These are phyloP conservation scores for Prunus padus DNA, from an alignment of 306 rosid species.

Conservation along the genomic window DNA sequence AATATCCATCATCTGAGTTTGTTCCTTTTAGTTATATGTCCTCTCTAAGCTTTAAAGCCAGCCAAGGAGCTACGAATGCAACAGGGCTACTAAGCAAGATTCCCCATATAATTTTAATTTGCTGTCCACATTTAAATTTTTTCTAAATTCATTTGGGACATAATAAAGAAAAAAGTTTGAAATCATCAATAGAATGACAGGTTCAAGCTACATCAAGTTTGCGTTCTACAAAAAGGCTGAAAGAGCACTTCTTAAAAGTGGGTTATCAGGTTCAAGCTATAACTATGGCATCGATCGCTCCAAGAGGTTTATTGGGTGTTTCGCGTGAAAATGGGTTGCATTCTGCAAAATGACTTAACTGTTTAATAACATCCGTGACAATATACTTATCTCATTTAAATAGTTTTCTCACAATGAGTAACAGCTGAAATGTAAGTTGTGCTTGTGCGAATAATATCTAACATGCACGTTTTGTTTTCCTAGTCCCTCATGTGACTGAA, in stretches of 20 bases:
- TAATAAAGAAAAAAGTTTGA: too few relatives aligned
- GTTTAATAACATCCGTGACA: neutral
- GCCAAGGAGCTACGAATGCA: neutral
- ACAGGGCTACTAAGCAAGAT: neutral
- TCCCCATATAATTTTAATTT: neutral
- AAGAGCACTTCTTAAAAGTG: too few relatives aligned
- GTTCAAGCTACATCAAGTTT: too few relatives aligned
- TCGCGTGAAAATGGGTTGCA: too few relatives aligned
- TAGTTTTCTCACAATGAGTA: neutral
- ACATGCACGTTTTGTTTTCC: neutral
- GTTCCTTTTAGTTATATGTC: neutral
- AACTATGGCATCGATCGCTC: neutral
- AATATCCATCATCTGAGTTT: neutral
- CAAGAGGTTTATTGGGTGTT: neutral
- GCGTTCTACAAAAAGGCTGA: too few relatives aligned
- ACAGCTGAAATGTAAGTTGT: neutral
- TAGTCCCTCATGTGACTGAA: neutral
- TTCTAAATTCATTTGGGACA: too few relatives aligned
- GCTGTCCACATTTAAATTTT: too few relatives aligned
- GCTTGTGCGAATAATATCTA: neutral
- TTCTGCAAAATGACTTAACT: neutral
- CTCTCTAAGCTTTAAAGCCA: neutral
- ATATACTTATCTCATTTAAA: neutral
- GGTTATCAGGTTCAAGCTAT: too few relatives aligned
- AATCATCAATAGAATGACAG: too few relatives aligned